A percentile compares a stretch with the other conserved stretches of the same genome.
phyloP scores from a whole-genome alignment of 805 yeast genomes.

The Kuraishia ogatae region DNA sequence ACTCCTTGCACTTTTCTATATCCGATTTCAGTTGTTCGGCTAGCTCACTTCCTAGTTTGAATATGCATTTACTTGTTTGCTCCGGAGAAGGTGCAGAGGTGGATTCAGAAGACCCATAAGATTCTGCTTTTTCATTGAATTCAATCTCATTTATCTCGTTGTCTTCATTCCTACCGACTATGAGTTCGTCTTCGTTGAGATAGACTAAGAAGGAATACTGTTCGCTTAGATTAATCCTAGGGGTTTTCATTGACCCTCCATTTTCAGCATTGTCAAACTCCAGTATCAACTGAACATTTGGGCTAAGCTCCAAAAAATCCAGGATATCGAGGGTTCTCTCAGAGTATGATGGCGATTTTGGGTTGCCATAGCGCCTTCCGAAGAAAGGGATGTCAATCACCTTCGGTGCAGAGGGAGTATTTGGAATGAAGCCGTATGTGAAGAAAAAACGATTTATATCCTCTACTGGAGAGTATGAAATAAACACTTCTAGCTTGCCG shows the following conservation, averaged over 20 bases:
- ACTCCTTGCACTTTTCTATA: not conserved
- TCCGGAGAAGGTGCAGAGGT: not conserved
- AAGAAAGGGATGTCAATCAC: constrained; percentile 27
- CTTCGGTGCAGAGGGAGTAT: constrained; percentile 8
- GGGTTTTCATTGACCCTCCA: constrained; percentile 5
- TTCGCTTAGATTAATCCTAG: constrained; percentile 20
- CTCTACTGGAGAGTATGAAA: constrained; percentile 34
- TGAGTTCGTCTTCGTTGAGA: constrained; percentile 8
- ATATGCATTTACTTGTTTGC: not conserved
- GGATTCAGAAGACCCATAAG: not conserved
- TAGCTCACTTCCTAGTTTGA: not conserved
- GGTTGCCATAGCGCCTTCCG: constrained; percentile 10
- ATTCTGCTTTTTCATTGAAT: constrained; percentile 12
- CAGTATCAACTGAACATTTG: constrained; percentile 29
- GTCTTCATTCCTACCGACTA: constrained; percentile 4
- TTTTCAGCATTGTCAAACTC: constrained; percentile 12
- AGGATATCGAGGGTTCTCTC: constrained; percentile 11
- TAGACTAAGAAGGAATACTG: constrained; percentile 25
- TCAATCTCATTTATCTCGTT: constrained; percentile 31
- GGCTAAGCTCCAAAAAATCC: constrained; percentile 26
- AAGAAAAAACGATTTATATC: constrained; percentile 30
- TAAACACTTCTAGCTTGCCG: constrained; percentile 27
- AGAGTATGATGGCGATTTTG: not conserved
- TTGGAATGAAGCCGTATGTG: constrained; percentile 41
- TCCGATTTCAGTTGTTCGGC: not conserved